A percentile compares a stretch with the other conserved stretches of the same genome.
Evolutionary conservation across 352 stramenopile species (phyloP).

Genomic region (Pythium angustatum): DNA sequence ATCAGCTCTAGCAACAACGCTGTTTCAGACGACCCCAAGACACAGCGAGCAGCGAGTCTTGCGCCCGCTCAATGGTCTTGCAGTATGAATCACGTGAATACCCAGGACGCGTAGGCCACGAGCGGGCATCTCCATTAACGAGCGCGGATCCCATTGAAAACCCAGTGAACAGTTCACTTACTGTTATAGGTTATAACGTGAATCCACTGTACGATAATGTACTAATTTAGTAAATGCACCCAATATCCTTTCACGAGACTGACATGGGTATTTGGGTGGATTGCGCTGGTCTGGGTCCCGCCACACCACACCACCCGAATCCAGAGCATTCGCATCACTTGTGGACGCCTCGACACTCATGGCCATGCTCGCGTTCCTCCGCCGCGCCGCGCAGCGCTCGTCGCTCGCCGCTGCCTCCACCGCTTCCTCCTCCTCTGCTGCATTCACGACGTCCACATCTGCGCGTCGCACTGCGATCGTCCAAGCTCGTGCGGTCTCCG

Average conservation of each 20-base stretch:
- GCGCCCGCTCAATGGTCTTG: too few species aligned
- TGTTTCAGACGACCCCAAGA: too few species aligned
- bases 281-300: neutral
- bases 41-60: too few species aligned
- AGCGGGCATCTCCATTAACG: too few species aligned
- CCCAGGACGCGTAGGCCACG: too few species aligned
- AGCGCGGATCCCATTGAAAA: too few species aligned
- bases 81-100: too few species aligned
- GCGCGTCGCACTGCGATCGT: neutral
- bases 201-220: neutral
- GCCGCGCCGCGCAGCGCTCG: constrained; percentile 34
- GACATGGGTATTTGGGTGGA: neutral
- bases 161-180: too few species aligned
- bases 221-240: neutral
- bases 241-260: neutral
- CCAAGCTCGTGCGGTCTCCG: constrained; percentile 8
- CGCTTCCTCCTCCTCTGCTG: neutral
- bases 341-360: constrained; percentile 12
- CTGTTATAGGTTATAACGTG: too few species aligned
- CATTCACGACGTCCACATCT: neutral
- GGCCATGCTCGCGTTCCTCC: constrained; percentile 35
- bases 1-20: too few species aligned
- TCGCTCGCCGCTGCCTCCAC: constrained; percentile 8
- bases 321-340: neutral
- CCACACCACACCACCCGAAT: constrained; percentile 16